Conservation (phyloP, 495 filamentous ascomycete species). For the Aspergillus asperescens region DNA sequence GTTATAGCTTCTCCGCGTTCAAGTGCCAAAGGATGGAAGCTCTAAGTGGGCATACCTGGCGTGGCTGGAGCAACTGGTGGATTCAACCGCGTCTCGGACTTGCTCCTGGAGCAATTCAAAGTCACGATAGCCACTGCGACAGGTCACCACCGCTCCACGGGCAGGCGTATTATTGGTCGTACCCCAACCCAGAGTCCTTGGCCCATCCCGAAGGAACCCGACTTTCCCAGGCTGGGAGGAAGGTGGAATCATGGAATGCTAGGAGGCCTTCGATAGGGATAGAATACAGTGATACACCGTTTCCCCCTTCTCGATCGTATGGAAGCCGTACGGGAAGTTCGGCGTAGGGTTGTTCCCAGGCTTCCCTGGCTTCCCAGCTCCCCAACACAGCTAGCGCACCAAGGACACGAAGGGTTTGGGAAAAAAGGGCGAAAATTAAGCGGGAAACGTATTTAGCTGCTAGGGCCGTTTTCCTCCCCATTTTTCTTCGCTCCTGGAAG, state of each 20-base stretch:
- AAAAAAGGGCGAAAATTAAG: slow-evolving; percentile 44
- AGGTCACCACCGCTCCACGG: slow-evolving; percentile 18
- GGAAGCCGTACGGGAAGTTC: neutral
- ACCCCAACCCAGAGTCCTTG: slow-evolving; percentile 15
- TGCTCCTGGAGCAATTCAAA: neutral
- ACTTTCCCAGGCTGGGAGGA: slow-evolving; percentile 9
- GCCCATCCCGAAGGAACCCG: slow-evolving; percentile 27
- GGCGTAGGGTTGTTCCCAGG: slow-evolving; percentile 33
- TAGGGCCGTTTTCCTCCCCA: slow-evolving; percentile 36
- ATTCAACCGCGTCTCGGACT: slow-evolving; percentile 12
- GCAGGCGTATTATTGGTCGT: slow-evolving; percentile 17
- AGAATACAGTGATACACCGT: slow-evolving; percentile 9
- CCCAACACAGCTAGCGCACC: slow-evolving; percentile 26
- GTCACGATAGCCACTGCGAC: slow-evolving; percentile 1
- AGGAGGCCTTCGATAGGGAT: neutral
- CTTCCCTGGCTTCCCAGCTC: neutral
- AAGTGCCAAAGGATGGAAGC: slow-evolving; percentile 4
- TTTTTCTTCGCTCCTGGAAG: slow-evolving; percentile 30
- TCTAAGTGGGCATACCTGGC: slow-evolving; percentile 13
- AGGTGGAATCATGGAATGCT: slow-evolving; percentile 7
- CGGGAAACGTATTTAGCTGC: slow-evolving; percentile 43
- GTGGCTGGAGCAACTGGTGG: slow-evolving; percentile 18
- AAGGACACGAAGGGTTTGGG: slow-evolving; percentile 32
- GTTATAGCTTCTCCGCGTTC: neutral
- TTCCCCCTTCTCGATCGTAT: slow-evolving; percentile 1